Percentiles rank a stretch among this genome's conserved stretches.
Evolutionary conservation across 2,329 filamentous ascomycete species (phyloP).

Genomic region (Dothideomycetidae sp.): DNA sequence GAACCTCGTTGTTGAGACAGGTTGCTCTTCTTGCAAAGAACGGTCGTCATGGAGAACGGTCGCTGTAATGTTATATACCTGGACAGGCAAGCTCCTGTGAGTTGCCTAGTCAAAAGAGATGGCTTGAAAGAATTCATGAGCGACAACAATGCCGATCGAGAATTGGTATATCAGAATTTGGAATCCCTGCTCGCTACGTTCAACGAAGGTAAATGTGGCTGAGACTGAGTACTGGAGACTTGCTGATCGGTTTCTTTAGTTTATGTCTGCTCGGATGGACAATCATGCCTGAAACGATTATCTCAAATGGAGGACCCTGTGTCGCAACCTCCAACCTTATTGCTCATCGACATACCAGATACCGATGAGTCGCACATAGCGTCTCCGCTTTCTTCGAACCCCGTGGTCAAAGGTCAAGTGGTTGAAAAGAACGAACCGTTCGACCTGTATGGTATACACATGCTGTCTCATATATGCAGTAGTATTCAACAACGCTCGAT

Average conservation of each 20-base stretch:
- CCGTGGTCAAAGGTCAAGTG: conserved; percentile 21
- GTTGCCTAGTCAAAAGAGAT: conserved; percentile 18
- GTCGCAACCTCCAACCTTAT: conserved; percentile 24
- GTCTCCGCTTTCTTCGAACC: conserved; percentile 28
- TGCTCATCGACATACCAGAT: conserved; percentile 30
- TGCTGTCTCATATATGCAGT: conserved; percentile 28
- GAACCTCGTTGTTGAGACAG: too few species aligned
- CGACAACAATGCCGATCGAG: conserved; percentile 19
- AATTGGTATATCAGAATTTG: conserved; percentile 26
- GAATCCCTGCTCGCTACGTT: conserved; percentile 28
- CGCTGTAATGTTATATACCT: conserved; percentile 32
- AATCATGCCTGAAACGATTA: conserved; percentile 25
- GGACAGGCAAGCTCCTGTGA: conserved; percentile 26
- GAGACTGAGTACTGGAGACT: background rate
- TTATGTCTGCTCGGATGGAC: conserved; percentile 27
- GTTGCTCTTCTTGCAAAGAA: too few species aligned
- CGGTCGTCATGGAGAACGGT: conserved; percentile 27
- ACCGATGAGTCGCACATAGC: conserved; percentile 29
- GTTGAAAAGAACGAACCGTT: conserved; percentile 21
- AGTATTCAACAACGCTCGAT: conserved; percentile 28
- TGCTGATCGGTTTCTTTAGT: conserved; percentile 15
- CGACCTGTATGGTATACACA: conserved; percentile 30
- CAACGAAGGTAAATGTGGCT: conserved; percentile 31
- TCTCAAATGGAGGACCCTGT: conserved; percentile 22
- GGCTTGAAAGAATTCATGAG: conserved; percentile 20